Evolutionary conservation across 257 asterid genomes (phyloP).

Genomic region (Cinchona pubescens): DNA sequence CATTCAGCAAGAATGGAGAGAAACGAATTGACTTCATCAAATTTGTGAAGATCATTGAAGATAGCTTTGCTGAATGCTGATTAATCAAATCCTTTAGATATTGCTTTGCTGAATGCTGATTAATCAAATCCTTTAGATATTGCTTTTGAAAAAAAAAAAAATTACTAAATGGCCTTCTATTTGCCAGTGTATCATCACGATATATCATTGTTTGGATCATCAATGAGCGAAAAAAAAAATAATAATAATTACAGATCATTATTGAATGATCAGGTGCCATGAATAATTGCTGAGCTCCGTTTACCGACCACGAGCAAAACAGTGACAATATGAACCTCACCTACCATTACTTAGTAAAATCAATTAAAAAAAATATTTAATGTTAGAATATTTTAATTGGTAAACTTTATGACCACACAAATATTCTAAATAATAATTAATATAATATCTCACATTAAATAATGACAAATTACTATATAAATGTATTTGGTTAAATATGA

Average conservation of each 20-base stretch:
- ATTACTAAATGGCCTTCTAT: background rate
- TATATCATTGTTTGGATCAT: background rate
- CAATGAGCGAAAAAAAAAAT: too few relatives aligned
- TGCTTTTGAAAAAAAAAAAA: background rate
- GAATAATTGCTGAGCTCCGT: background rate
- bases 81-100: background rate
- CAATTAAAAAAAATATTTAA: background rate
- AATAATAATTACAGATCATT: too few relatives aligned
- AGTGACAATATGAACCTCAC: background rate
- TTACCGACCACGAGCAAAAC: background rate
- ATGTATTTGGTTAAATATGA: too few relatives aligned
- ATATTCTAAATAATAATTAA: too few relatives aligned
- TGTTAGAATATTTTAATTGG: too few relatives aligned
- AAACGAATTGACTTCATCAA: conserved; percentile 47
- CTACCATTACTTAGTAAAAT: background rate
- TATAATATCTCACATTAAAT: too few relatives aligned
- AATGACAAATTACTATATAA: too few relatives aligned
- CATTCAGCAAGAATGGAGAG: conserved; percentile 45
- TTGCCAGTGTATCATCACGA: background rate
- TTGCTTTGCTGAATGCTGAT: background rate
- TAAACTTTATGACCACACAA: too few relatives aligned
- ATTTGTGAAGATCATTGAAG: conserved; percentile 52
- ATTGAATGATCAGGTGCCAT: too few relatives aligned
- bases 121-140: background rate
- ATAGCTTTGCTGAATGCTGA: conserved; percentile 23